phyloP scores from a whole-genome alignment of 768 basidiomycete species.

The Filobasidium floriforme region DNA sequence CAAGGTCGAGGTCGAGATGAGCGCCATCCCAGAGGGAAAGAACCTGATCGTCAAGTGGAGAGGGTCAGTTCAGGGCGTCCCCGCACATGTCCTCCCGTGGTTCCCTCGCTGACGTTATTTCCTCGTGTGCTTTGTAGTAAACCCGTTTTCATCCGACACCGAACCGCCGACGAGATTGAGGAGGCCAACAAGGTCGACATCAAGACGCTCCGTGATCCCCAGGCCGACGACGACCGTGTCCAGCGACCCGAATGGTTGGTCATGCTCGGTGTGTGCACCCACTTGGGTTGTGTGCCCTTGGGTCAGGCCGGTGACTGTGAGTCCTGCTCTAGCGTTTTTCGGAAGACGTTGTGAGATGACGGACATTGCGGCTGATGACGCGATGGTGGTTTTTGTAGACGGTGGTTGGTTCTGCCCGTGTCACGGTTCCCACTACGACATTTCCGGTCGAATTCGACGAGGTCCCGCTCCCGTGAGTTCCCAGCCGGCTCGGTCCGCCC shows the following conservation, averaged over 20 bases:
- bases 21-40: constrained; percentile 71
- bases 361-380: constrained; percentile 78
- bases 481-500: neutral
- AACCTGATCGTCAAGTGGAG: constrained; percentile 66
- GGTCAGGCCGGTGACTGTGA: constrained; percentile 49
- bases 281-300: constrained; percentile 96
- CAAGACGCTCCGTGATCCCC: constrained; percentile 83
- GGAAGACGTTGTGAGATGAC: neutral
- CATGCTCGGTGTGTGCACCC: constrained; percentile 70
- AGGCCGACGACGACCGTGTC: constrained; percentile 76
- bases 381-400: constrained; percentile 26
- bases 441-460: constrained; percentile 90
- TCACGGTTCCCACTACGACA: constrained; percentile 88
- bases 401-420: constrained; percentile 99
- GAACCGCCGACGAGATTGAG: constrained; percentile 80
- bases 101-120: no score
- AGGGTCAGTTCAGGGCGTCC: constrained; percentile 47
- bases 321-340: neutral
- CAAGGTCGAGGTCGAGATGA: constrained; percentile 91
- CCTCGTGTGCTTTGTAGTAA: constrained; percentile 54
- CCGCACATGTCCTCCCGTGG: no score
- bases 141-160: constrained; percentile 97
- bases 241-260: constrained; percentile 90
- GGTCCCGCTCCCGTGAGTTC: constrained; percentile 90
- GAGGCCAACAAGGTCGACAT: constrained; percentile 80